A percentile compares a stretch with the other conserved stretches of the same genome.
These are phyloP conservation scores for Xerocomus amazonicus DNA, from an alignment of 1,284 basidiomycete species.

Conservation along the genomic window DNA sequence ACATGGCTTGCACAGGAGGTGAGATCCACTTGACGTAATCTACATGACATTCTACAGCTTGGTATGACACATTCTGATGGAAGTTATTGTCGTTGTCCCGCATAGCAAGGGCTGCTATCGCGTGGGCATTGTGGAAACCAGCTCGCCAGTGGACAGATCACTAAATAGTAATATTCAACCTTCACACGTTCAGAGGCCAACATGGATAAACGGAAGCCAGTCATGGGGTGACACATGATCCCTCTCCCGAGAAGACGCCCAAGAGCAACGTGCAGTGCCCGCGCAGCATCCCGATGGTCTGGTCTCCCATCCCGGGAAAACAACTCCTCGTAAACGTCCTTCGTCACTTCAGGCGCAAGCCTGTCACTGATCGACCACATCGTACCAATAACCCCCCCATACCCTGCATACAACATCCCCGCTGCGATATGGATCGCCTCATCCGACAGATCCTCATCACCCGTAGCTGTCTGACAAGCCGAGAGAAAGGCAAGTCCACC, in stretches of 20 bases:
- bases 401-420: slow-evolving; percentile 12
- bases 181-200: slow-evolving; percentile 1
- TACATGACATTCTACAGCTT: too few relatives aligned
- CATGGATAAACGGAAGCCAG: slow-evolving; percentile 15
- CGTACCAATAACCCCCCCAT: slow-evolving; percentile 6
- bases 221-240: not conserved
- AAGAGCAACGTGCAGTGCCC: slow-evolving; percentile 8
- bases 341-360: slow-evolving; percentile 7
- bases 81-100: too few relatives aligned
- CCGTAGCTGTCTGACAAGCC: slow-evolving; percentile 13
- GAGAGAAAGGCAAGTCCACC: slow-evolving; percentile 13
- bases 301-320: not conserved
- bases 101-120: too few relatives aligned
- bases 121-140: too few relatives aligned
- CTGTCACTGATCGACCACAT: slow-evolving; percentile 4
- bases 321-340: slow-evolving; percentile 8
- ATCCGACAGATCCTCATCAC: slow-evolving; percentile 9
- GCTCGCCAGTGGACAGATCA: too few relatives aligned
- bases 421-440: slow-evolving; percentile 10
- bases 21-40: too few relatives aligned
- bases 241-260: slow-evolving; percentile 1
- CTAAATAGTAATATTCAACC: too few relatives aligned
- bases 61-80: too few relatives aligned
- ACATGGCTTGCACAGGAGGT: too few relatives aligned
- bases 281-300: slow-evolving; percentile 1